Conservation (phyloP, 371 early-diverging fungal species). For the Dichotomocladium elegans region DNA sequence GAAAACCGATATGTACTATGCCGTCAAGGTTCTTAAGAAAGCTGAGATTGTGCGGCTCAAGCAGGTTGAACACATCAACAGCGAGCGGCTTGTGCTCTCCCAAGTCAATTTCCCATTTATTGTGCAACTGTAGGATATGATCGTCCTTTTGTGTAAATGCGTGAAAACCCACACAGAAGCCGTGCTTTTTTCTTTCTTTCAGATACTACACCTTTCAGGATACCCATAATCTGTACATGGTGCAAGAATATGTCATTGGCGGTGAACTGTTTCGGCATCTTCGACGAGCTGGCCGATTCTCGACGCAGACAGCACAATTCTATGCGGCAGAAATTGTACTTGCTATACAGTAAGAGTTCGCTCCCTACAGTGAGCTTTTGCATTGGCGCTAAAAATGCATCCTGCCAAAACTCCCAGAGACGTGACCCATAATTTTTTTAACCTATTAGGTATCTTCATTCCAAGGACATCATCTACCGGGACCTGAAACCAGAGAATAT, state of each 20-base stretch:
- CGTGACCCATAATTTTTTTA: neutral
- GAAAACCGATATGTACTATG: constrained; percentile 63
- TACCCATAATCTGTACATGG: constrained; percentile 84
- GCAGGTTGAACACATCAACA: constrained; percentile 97
- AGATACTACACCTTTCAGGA: constrained; percentile 91
- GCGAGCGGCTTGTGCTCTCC: constrained; percentile 90
- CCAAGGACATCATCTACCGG: constrained; percentile 89
- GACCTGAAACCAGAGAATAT: constrained; percentile 96
- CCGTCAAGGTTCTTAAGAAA: constrained; percentile 93
- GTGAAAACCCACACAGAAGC: too few relatives aligned
- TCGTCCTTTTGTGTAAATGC: too few relatives aligned
- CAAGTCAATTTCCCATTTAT: constrained; percentile 92
- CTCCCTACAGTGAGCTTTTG: neutral
- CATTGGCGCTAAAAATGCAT: neutral
- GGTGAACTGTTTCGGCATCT: constrained; percentile 96
- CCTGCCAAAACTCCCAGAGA: neutral
- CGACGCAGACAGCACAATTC: constrained; percentile 84
- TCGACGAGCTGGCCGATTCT: constrained; percentile 85
- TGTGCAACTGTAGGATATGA: constrained; percentile 76
- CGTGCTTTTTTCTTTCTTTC: neutral
- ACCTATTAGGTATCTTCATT: constrained; percentile 74
- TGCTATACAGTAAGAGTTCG: constrained; percentile 59
- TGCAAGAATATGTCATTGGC: constrained; percentile 96
- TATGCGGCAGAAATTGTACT: constrained; percentile 78
- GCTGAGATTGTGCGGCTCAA: constrained; percentile 86